Conservation (phyloP, 352 stramenopile genomes). For the Pseudoperonospora humuli region DNA sequence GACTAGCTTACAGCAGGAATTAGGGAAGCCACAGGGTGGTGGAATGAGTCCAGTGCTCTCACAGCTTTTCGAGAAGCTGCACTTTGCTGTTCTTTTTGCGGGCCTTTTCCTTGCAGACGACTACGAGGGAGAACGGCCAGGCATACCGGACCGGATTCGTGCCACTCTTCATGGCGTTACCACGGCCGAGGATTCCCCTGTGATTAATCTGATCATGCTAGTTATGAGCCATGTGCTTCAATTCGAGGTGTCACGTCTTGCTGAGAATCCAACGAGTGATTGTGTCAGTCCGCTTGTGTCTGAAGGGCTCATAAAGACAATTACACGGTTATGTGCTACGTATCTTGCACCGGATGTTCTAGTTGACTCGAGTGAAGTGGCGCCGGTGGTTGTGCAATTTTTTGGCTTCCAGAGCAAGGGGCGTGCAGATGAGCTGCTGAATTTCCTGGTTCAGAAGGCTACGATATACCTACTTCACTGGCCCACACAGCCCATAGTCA, state of each 20-base stretch:
- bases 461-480: constrained; percentile 73
- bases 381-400: constrained; percentile 46
- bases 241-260: constrained; percentile 55
- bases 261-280: constrained; percentile 42
- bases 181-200: constrained; percentile 20
- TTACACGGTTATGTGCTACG: constrained; percentile 65
- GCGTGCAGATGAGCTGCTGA: constrained; percentile 45
- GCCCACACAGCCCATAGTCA: constrained; percentile 75
- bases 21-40: constrained; percentile 36
- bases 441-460: constrained; percentile 61
- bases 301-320: constrained; percentile 64
- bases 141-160: constrained; percentile 56
- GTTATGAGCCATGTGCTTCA: constrained; percentile 66
- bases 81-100: constrained; percentile 73
- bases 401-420: constrained; percentile 57
- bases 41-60: constrained; percentile 48
- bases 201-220: constrained; percentile 57
- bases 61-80: constrained; percentile 69
- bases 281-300: constrained; percentile 74
- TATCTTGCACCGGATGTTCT: constrained; percentile 56
- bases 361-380: constrained; percentile 27
- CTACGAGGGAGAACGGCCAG: constrained; percentile 60
- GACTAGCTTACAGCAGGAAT: constrained; percentile 32
- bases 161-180: constrained; percentile 22
- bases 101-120: constrained; percentile 76